phyloP scores from a whole-genome alignment of 257 asterid genomes.

The Nemophila menziesii region DNA sequence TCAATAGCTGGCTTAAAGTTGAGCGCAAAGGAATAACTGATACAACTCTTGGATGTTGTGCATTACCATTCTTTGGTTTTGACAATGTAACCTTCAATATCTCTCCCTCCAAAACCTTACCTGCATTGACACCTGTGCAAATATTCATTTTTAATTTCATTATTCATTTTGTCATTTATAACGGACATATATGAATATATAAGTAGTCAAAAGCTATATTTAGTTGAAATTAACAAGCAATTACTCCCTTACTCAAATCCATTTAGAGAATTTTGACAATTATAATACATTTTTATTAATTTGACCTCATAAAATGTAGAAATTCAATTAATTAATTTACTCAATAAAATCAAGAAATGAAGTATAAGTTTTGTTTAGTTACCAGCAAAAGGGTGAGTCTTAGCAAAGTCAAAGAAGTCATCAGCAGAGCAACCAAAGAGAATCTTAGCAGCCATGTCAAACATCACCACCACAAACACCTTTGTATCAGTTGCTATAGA shows the following conservation, averaged over 20 bases:
- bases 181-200: too few relatives aligned
- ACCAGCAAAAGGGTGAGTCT: conserved; percentile 64
- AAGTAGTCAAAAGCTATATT: too few relatives aligned
- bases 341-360: too few relatives aligned
- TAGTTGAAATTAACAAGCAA: too few relatives aligned
- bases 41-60: conserved; percentile 65
- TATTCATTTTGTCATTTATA: too few relatives aligned
- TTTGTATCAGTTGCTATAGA: conserved; percentile 67
- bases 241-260: too few relatives aligned
- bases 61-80: conserved; percentile 71
- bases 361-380: too few relatives aligned
- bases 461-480: conserved; percentile 71
- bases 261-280: too few relatives aligned
- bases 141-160: too few relatives aligned
- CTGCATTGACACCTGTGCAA: conserved; percentile 35
- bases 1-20: conserved; percentile 58
- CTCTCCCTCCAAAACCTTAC: conserved; percentile 67
- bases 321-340: too few relatives aligned
- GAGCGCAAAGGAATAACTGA: conserved; percentile 60
- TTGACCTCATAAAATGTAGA: too few relatives aligned
- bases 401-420: conserved; percentile 70
- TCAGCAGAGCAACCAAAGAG: conserved; percentile 90
- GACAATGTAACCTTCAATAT: conserved; percentile 64
- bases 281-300: too few relatives aligned
- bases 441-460: conserved; percentile 72